phyloP scores from a whole-genome alignment of 2,329 filamentous ascomycete genomes.

The Microdochium trichocladiopsis region DNA sequence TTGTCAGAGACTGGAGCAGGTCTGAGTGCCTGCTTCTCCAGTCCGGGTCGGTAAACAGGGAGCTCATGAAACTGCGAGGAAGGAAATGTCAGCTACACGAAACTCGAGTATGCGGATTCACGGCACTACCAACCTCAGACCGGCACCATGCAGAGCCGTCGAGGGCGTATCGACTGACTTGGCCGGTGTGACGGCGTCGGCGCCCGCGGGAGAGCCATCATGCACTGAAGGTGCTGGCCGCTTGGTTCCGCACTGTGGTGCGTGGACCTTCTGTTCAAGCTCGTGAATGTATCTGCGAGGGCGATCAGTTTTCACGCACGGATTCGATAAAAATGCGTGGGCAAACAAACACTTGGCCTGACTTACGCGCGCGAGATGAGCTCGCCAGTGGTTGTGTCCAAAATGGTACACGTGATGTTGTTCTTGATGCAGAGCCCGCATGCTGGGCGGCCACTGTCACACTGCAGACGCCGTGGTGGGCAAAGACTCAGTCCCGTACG shows the following conservation, averaged over 20 bases:
- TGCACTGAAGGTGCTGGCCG: background rate
- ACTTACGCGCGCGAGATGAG: background rate
- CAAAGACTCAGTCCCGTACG: too few relatives aligned
- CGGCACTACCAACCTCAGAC: background rate
- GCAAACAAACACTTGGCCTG: background rate
- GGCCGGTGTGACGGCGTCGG: background rate
- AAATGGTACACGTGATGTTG: background rate
- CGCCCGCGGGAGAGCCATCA: background rate
- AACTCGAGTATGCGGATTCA: too few relatives aligned
- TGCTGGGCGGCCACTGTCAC: background rate
- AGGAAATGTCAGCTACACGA: background rate
- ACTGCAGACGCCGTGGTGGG: background rate
- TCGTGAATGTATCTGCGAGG: background rate
- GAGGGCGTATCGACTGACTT: background rate
- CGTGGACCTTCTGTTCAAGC: background rate
- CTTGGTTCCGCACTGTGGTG: background rate
- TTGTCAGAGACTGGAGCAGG: background rate
- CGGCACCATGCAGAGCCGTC: background rate
- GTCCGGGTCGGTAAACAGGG: background rate
- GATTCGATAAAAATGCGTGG: too few relatives aligned
- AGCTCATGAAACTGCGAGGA: background rate
- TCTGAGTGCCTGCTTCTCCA: background rate
- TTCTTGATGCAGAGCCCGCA: background rate
- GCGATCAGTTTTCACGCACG: too few relatives aligned
- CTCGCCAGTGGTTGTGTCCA: background rate